Evolutionary conservation across 345 rosid species (phyloP).

Genomic region (Boechera stricta): DNA sequence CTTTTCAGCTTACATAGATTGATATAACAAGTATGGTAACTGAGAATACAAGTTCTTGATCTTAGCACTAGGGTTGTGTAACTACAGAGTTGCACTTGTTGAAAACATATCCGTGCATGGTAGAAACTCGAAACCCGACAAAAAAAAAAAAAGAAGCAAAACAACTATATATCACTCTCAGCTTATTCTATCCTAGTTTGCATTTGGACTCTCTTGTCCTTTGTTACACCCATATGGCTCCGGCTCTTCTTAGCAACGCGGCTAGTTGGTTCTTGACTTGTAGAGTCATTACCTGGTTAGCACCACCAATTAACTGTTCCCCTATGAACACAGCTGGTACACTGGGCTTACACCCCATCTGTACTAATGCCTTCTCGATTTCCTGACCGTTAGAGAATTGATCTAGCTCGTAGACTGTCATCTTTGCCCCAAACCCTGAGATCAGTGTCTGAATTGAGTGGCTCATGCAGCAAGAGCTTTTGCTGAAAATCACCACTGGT

Average conservation of each 20-base stretch:
- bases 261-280: slow-evolving; percentile 51
- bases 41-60: slow-evolving; percentile 33
- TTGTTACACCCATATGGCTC: slow-evolving; percentile 49
- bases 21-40: slow-evolving; percentile 25
- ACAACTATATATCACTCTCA: slow-evolving; percentile 11
- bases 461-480: slow-evolving; percentile 79
- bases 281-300: slow-evolving; percentile 66
- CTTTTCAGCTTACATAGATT: slow-evolving; percentile 27
- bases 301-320: slow-evolving; percentile 71
- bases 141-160: background rate
- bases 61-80: slow-evolving; percentile 10
- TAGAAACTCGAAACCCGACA: slow-evolving; percentile 28
- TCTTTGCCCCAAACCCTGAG: slow-evolving; percentile 73
- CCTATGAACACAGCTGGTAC: slow-evolving; percentile 90
- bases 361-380: slow-evolving; percentile 62
- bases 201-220: slow-evolving; percentile 13
- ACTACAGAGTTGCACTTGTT: slow-evolving; percentile 43
- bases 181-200: slow-evolving; percentile 38
- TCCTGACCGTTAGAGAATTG: slow-evolving; percentile 60
- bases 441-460: slow-evolving; percentile 69
- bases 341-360: slow-evolving; percentile 63
- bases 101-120: slow-evolving; percentile 33
- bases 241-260: slow-evolving; percentile 47
- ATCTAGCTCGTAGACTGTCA: slow-evolving; percentile 75
- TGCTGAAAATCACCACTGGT: slow-evolving; percentile 91